A percentile compares a stretch with the other conserved stretches of the same genome.
phyloP scores from a whole-genome alignment of 2,329 filamentous ascomycete species.

The Hypoxylon sp. region DNA sequence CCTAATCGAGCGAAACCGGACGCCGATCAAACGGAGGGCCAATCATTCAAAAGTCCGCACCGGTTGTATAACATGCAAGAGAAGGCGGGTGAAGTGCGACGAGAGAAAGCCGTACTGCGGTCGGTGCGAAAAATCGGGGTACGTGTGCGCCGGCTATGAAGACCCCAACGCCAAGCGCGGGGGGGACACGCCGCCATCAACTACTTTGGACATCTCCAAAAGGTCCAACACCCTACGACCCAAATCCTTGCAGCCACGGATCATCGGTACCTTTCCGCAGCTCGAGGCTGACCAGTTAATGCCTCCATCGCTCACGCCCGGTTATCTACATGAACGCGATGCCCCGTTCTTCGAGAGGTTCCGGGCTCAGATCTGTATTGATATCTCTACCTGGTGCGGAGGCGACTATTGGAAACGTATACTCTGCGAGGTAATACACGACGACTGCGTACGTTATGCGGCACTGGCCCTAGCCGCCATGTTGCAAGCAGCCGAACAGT shows the following conservation, averaged over 20 bases:
- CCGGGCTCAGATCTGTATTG: slow-evolving; percentile 39
- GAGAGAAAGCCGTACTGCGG: slow-evolving; percentile 45
- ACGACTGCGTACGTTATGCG: slow-evolving; percentile 45
- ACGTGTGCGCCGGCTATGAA: slow-evolving; percentile 43
- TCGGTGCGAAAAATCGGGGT: slow-evolving; percentile 43
- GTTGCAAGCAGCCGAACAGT: slow-evolving; percentile 44
- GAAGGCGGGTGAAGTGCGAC: slow-evolving; percentile 47
- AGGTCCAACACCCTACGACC: slow-evolving; percentile 26
- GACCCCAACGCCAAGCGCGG: slow-evolving; percentile 16
- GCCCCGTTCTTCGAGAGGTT: slow-evolving; percentile 48
- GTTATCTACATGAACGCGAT: slow-evolving; percentile 38
- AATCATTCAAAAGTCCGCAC: slow-evolving; percentile 46
- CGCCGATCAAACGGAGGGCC: slow-evolving; percentile 42
- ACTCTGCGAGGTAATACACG: slow-evolving; percentile 40
- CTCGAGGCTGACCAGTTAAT: slow-evolving; percentile 19
- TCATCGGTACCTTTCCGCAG: background rate
- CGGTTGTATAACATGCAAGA: slow-evolving; percentile 48
- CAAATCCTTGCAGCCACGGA: slow-evolving; percentile 24
- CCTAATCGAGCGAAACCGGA: slow-evolving; percentile 41
- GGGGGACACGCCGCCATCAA: slow-evolving; percentile 11
- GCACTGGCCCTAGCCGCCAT: slow-evolving; percentile 44
- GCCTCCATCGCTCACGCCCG: slow-evolving; percentile 39
- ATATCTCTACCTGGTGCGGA: slow-evolving; percentile 45
- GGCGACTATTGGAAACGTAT: slow-evolving; percentile 43
- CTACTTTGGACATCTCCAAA: slow-evolving; percentile 2